phyloP scores from a whole-genome alignment of 2,329 filamentous ascomycete genomes.

The Ramularia endophylla region DNA sequence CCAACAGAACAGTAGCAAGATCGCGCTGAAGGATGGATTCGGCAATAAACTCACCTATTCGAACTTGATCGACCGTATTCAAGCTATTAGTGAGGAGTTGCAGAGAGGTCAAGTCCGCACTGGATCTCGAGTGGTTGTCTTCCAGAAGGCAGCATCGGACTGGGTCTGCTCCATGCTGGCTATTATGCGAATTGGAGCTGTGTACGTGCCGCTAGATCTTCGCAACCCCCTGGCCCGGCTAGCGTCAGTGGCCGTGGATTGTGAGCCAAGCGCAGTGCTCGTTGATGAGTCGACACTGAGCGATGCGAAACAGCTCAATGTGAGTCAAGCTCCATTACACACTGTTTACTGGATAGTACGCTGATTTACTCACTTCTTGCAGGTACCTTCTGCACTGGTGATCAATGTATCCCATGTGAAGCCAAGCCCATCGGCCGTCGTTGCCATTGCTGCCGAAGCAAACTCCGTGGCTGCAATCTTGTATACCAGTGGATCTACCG shows the following conservation, averaged over 20 bases:
- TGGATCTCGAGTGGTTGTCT: constrained; percentile 3
- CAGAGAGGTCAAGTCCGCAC: neutral
- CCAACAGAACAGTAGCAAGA: neutral
- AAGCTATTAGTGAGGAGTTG: constrained; percentile 2
- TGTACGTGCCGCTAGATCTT: constrained; percentile 5
- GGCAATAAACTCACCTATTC: constrained; percentile 1
- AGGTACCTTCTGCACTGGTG: too few species aligned
- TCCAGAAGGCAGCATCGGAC: constrained; percentile 2
- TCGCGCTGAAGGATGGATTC: constrained; percentile 1
- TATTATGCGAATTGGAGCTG: constrained; percentile 1
- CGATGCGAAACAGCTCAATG: neutral
- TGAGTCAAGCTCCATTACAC: neutral
- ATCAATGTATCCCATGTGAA: too few species aligned
- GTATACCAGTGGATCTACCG: constrained; percentile 9
- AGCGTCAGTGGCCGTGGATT: constrained; percentile 41
- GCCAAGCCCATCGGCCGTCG: too few species aligned
- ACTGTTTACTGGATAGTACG: too few species aligned
- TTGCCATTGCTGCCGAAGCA: too few species aligned
- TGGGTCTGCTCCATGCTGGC: constrained; percentile 7
- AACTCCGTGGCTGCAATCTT: neutral
- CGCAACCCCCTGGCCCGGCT: constrained; percentile 15
- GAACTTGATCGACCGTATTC: neutral
- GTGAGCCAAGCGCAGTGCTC: constrained; percentile 47
- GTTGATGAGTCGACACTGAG: constrained; percentile 10
- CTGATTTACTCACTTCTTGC: too few species aligned